Percentiles rank a stretch among this genome's conserved stretches.
Conservation (phyloP, 139 green algal species). For the Astrephomene gubernaculifera region DNA sequence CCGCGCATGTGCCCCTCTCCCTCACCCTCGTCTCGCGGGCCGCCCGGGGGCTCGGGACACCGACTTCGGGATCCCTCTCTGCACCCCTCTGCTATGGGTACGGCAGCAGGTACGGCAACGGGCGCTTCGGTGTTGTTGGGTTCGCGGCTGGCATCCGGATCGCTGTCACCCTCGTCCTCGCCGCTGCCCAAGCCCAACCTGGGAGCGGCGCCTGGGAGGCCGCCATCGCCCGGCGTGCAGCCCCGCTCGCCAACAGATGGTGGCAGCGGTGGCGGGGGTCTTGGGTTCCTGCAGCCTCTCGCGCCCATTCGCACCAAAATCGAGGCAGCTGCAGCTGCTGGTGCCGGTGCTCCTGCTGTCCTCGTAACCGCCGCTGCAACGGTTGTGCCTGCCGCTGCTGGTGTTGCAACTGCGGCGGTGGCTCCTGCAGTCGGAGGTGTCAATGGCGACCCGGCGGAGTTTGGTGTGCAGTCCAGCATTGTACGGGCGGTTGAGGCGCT, state of each 20-base stretch:
- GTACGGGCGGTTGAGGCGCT: constrained; percentile 25
- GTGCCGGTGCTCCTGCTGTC: neutral
- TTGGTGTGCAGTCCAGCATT: neutral
- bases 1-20: neutral
- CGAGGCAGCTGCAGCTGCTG: too few species aligned
- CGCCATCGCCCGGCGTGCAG: neutral
- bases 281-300: constrained; percentile 10
- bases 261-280: neutral
- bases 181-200: neutral
- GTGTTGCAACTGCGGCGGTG: too few species aligned
- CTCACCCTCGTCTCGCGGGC: neutral
- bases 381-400: too few species aligned
- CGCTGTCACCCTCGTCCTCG: neutral
- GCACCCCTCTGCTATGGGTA: neutral
- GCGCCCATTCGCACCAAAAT: constrained; percentile 22
- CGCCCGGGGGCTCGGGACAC: neutral
- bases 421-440: too few species aligned
- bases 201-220: neutral
- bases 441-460: too few species aligned
- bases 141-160: neutral
- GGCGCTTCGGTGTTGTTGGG: neutral
- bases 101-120: neutral
- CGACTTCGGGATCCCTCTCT: neutral
- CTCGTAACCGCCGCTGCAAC: too few species aligned
- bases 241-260: too few species aligned